Conservation (phyloP, 2,329 filamentous ascomycete genomes). For the Aspergillus brasiliensis region DNA sequence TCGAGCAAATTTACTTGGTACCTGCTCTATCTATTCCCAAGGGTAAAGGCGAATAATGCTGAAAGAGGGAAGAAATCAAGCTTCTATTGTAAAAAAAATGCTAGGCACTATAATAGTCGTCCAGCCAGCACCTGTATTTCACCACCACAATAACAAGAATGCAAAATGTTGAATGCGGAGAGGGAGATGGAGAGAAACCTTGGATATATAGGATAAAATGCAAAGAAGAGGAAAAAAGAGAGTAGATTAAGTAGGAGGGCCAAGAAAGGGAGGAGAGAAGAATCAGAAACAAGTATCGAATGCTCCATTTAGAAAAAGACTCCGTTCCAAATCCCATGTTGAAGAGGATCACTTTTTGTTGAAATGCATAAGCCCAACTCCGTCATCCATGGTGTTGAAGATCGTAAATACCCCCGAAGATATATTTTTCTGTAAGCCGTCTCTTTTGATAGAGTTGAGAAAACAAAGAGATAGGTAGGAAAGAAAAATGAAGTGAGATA, state of each 20-base stretch:
- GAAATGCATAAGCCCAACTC: constrained; percentile 25
- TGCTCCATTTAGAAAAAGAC: constrained; percentile 17
- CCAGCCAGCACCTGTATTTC: neutral
- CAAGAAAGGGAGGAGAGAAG: neutral
- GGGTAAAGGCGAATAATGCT: too few species aligned
- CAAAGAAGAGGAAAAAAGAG: neutral
- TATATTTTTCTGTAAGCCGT: constrained; percentile 5
- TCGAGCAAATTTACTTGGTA: too few species aligned
- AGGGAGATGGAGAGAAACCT: neutral
- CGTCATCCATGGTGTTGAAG: constrained; percentile 29
- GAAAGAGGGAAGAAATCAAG: neutral
- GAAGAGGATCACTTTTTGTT: constrained; percentile 28
- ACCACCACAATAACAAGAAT: neutral
- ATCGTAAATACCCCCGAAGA: constrained; percentile 13
- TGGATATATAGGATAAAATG: neutral
- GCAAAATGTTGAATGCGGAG: neutral
- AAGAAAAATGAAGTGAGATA: constrained; percentile 2
- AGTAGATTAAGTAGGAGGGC: neutral
- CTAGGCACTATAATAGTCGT: neutral
- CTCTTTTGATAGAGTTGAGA: constrained; percentile 1
- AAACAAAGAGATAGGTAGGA: constrained; percentile 10
- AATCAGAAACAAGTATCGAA: constrained; percentile 16
- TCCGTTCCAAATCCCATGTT: constrained; percentile 30
- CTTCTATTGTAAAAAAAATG: neutral
- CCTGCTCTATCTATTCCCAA: neutral